These are phyloP conservation scores for Elsinoe necatrix DNA, from an alignment of 2,329 filamentous ascomycete genomes.

Conservation along the genomic window DNA sequence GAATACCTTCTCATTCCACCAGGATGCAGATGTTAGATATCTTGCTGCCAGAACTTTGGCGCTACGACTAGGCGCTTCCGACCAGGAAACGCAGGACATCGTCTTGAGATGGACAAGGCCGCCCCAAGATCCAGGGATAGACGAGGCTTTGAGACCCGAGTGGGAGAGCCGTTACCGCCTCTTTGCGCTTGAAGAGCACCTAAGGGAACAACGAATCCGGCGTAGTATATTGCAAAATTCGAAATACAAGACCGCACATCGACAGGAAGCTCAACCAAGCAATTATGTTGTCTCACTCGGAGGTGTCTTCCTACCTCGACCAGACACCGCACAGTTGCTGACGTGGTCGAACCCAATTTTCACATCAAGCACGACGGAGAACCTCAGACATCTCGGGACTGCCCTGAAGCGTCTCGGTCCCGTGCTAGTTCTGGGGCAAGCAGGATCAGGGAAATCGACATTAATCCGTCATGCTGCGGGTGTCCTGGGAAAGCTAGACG, in stretches of 20 bases:
- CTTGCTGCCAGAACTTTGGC: slow-evolving; percentile 50
- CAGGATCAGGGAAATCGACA: slow-evolving; percentile 86
- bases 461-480: slow-evolving; percentile 74
- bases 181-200: slow-evolving; percentile 55
- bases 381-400: slow-evolving; percentile 60
- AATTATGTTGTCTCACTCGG: slow-evolving; percentile 20
- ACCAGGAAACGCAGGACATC: slow-evolving; percentile 51
- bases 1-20: slow-evolving; percentile 57
- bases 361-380: slow-evolving; percentile 64
- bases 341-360: slow-evolving; percentile 38
- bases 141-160: background rate
- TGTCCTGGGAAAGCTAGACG: slow-evolving; percentile 66
- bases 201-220: slow-evolving; percentile 37
- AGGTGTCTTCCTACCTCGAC: slow-evolving; percentile 5
- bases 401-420: slow-evolving; percentile 61
- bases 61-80: slow-evolving; percentile 8
- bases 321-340: background rate
- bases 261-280: background rate
- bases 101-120: slow-evolving; percentile 66
- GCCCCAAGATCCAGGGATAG: slow-evolving; percentile 27
- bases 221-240: background rate
- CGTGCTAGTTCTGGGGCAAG: slow-evolving; percentile 69
- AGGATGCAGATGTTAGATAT: slow-evolving; percentile 58
- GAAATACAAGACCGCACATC: background rate
- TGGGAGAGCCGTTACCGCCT: slow-evolving; percentile 64